These are phyloP conservation scores for Neurospora sp. DNA, from an alignment of 495 filamentous ascomycete genomes.

Conservation along the genomic window DNA sequence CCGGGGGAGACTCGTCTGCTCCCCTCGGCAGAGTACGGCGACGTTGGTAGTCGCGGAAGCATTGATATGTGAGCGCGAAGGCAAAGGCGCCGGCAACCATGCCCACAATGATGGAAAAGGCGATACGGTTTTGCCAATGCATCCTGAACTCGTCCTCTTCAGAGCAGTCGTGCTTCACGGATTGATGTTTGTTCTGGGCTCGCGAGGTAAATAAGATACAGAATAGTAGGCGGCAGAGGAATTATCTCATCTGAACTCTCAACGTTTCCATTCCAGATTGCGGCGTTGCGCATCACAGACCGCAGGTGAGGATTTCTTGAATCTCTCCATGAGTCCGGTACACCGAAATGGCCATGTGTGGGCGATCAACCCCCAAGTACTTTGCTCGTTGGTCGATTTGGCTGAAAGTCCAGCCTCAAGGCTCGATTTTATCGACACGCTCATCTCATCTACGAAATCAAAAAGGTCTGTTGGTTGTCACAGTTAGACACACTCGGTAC, in stretches of 20 bases:
- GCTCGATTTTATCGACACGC: not conserved
- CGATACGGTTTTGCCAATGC: not conserved
- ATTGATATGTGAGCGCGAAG: conserved; percentile 5
- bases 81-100: conserved; percentile 2
- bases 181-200: not conserved
- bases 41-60: not conserved
- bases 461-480: not conserved
- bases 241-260: not conserved
- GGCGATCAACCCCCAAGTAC: not conserved
- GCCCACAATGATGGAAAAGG: conserved; percentile 8
- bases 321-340: not conserved
- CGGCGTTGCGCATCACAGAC: not conserved
- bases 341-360: not conserved
- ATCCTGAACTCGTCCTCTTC: not conserved
- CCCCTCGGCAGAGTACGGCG: not conserved
- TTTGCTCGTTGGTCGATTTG: not conserved
- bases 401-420: not conserved
- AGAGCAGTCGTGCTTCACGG: not conserved
- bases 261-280: not conserved
- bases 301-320: not conserved
- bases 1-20: not conserved
- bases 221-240: not conserved
- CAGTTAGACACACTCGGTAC: not conserved
- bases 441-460: not conserved
- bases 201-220: not conserved